Conservation (phyloP, 2,329 filamentous ascomycete genomes). For the Paramyrothecium roridum region DNA sequence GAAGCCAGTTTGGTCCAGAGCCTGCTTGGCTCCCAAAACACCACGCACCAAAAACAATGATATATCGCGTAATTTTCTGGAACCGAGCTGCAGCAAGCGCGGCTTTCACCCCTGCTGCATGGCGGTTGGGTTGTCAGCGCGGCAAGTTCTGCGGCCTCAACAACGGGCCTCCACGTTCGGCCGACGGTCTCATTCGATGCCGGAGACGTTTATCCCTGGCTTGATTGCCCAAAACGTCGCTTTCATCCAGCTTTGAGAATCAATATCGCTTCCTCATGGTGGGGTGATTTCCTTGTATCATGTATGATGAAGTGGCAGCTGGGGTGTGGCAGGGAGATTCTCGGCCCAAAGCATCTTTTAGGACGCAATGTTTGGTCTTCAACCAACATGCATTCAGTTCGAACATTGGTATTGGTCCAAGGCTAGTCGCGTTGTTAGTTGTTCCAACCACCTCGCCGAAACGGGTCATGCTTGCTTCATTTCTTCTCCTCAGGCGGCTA, state of each 20-base stretch:
- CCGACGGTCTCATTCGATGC: neutral
- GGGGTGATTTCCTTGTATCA: neutral
- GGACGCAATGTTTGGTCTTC: neutral
- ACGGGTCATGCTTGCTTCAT: neutral
- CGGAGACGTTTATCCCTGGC: neutral
- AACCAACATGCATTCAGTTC: neutral
- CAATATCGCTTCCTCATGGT: neutral
- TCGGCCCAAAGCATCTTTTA: neutral
- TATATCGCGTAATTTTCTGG: neutral
- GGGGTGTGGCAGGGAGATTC: neutral
- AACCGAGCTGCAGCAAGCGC: neutral
- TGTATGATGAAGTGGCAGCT: conserved; percentile 1
- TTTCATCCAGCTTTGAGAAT: neutral
- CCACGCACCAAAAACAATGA: neutral
- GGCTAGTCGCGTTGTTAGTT: neutral
- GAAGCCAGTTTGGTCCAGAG: conserved; percentile 5
- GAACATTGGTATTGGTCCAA: neutral
- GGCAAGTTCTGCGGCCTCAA: neutral
- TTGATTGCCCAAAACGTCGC: neutral
- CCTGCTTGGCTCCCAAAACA: conserved; percentile 6
- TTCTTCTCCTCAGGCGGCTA: neutral
- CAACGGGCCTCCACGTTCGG: neutral
- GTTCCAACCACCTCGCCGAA: neutral
- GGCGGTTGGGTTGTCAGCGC: neutral
- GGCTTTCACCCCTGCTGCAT: neutral